Base-by-base conservation (phyloP, 2,329 filamentous ascomycete species). In the Penicillium oxalicum region DNA sequence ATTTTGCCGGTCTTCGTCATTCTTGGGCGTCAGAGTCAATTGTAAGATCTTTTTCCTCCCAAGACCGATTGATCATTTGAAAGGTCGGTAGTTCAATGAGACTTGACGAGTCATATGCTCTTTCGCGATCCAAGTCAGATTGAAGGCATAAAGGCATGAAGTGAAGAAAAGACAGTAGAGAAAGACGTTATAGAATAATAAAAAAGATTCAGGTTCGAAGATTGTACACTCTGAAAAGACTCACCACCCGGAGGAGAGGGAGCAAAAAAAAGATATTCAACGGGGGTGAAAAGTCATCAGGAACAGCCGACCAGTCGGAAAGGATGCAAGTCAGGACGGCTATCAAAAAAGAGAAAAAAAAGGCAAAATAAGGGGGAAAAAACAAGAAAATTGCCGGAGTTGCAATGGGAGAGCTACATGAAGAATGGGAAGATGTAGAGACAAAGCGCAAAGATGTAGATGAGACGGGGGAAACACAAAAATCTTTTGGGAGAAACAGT, bases 191-290 rank as follows among this genome's bases (percentile, higher is more conserved):
- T 55, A 50, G 55, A 59, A 53, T 55, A 58, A 51, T 52, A 55
- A 59, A 60, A 53, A 53, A 18, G 18, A 18, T 18, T 18, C 18
- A 18, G 48, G 54, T 53, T 50, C 53, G 51, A 61, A 60, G 13
- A 59, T 60, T 60, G 58, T 63, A 62, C 59, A 63, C 61, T 63
- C 62, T 60, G 61, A 62, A 54, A 56, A 39, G 52, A 52, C 56
- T 54, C 53, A 58, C 55, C 51, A 53, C 55, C 53, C 52, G 53
- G 51, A 52, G 47, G 49, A 49, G 47, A 45, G 43, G 38, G 26
- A 24, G 39, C 41, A 37, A 43, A 39, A 54, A 54, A 59, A 48
- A 45, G 49, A 36, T 36, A 36, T 9, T 29, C 33, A 32, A 45
- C 49, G 42, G 54, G 39, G 24, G 36, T 9, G 40, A 51, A 48